phyloP scores from a whole-genome alignment of 257 asterid genomes.

The Prunella vulgaris region DNA sequence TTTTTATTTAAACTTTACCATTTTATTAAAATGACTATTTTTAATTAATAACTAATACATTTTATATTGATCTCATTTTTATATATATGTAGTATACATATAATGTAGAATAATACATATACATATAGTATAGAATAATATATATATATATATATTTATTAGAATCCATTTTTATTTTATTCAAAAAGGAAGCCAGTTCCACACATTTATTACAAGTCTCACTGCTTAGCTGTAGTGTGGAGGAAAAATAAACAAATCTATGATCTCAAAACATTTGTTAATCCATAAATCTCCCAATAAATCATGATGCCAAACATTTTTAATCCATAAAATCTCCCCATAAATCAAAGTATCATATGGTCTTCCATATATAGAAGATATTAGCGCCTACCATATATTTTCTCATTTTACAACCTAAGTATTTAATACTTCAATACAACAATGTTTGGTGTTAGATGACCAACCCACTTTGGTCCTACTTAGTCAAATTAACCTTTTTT shows the following conservation, averaged over 20 bases:
- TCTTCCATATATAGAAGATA: not conserved
- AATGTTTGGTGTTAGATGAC: constrained; percentile 13
- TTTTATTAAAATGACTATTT: too few species aligned
- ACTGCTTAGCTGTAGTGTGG: constrained; percentile 4
- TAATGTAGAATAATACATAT: too few species aligned
- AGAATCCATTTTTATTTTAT: too few species aligned
- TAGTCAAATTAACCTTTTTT: not conserved
- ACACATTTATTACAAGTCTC: not conserved
- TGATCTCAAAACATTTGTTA: constrained; percentile 24
- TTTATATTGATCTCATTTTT: too few species aligned
- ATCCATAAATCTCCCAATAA: constrained; percentile 25
- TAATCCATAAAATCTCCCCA: constrained; percentile 25
- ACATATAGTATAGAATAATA: too few species aligned
- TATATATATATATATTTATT: too few species aligned
- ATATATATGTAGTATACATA: too few species aligned
- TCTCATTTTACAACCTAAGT: not conserved
- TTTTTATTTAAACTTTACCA: too few species aligned
- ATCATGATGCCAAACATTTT: too few species aligned
- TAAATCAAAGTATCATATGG: constrained; percentile 14
- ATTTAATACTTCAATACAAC: constrained; percentile 1
- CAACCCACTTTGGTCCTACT: constrained; percentile 8
- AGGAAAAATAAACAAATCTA: not conserved
- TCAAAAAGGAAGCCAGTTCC: not conserved
- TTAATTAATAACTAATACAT: too few species aligned
- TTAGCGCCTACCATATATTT: not conserved